phyloP scores from a whole-genome alignment of 257 asterid species.

The Solanum chmielewskii region DNA sequence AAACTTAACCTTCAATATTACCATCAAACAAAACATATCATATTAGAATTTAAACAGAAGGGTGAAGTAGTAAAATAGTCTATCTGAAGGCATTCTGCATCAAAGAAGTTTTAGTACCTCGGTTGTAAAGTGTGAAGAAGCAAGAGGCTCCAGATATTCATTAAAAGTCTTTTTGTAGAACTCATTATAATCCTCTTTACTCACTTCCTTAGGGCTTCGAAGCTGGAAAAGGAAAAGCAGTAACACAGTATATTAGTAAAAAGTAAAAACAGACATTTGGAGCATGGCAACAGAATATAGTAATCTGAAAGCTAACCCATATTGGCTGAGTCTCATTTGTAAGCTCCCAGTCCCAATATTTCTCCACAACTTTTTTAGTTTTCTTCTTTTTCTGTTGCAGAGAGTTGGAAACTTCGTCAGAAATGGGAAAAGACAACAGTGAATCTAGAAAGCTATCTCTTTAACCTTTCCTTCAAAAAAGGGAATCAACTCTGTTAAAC shows the following conservation, averaged over 20 bases:
- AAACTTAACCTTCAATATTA: neutral
- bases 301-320: conserved; percentile 58
- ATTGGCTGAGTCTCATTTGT: conserved; percentile 89
- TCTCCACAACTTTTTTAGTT: conserved; percentile 83
- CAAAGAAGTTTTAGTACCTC: conserved; percentile 38
- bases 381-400: conserved; percentile 79
- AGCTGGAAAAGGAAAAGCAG: conserved; percentile 35
- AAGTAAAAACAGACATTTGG: neutral
- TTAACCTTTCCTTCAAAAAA: neutral
- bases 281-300: neutral
- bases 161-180: conserved; percentile 85
- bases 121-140: conserved; percentile 94
- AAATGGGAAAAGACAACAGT: neutral
- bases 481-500: neutral
- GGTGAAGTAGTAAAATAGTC: neutral
- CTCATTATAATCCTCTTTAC: conserved; percentile 83
- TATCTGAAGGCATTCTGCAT: neutral
- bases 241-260: neutral
- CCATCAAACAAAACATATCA: neutral
- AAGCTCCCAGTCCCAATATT: conserved; percentile 98
- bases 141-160: conserved; percentile 89
- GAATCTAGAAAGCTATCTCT: neutral
- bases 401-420: neutral
- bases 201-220: conserved; percentile 85
- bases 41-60: neutral